These are phyloP conservation scores for Phytophthora palmivora DNA, from an alignment of 352 stramenopile genomes.

Conservation along the genomic window DNA sequence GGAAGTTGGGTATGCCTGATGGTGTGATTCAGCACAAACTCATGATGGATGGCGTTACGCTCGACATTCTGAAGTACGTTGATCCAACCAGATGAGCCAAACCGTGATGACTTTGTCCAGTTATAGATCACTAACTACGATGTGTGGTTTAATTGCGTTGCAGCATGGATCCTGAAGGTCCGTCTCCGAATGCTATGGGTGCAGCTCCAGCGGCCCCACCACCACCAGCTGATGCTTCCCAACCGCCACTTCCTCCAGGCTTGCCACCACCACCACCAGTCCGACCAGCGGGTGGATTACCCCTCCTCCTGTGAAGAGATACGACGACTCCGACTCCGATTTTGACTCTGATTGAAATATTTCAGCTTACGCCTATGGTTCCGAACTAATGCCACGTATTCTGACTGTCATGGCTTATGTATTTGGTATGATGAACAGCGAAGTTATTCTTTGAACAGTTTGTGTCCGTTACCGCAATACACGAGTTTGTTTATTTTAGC, in stretches of 20 bases:
- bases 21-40: constrained; percentile 84
- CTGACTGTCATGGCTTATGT: constrained; percentile 10
- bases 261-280: constrained; percentile 33
- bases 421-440: too few relatives aligned
- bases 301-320: constrained; percentile 55
- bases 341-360: constrained; percentile 61
- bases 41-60: constrained; percentile 74
- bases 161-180: constrained; percentile 83
- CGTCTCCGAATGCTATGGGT: constrained; percentile 66
- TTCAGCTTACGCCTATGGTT: too few relatives aligned
- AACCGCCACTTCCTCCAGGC: constrained; percentile 44
- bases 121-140: too few relatives aligned
- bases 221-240: constrained; percentile 12
- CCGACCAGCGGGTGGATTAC: constrained; percentile 43
- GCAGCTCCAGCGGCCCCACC: constrained; percentile 8
- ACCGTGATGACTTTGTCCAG: neutral
- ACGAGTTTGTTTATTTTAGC: constrained; percentile 7
- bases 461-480: constrained; percentile 17
- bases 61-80: constrained; percentile 79
- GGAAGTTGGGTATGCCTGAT: constrained; percentile 82
- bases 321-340: constrained; percentile 55
- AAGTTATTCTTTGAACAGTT: too few relatives aligned
- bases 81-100: neutral
- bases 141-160: constrained; percentile 6
- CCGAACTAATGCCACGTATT: too few relatives aligned